phyloP scores from a whole-genome alignment of 192 early-diverging fungal genomes.

The Coemansia sp. region DNA sequence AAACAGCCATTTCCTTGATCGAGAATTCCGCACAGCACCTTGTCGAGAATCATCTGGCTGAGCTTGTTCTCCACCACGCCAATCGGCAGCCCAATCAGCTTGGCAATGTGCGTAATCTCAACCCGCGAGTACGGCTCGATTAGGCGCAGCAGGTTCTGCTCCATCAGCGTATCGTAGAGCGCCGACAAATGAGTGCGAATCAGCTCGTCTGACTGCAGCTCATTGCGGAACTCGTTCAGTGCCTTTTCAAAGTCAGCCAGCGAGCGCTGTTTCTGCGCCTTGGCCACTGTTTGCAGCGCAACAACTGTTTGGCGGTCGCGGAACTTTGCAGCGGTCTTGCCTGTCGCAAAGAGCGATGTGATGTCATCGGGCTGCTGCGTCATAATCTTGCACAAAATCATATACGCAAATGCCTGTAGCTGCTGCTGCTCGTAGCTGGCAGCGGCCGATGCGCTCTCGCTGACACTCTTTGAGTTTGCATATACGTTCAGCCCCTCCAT shows the following conservation, averaged over 20 bases:
- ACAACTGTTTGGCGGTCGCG: constrained; percentile 80
- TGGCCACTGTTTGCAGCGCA: constrained; percentile 92
- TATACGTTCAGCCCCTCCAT: constrained; percentile 83
- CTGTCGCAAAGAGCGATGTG: constrained; percentile 80
- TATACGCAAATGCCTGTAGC: constrained; percentile 92
- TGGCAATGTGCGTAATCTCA: constrained; percentile 93
- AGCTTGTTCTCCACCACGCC: constrained; percentile 95
- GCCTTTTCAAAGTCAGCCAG: constrained; percentile 94
- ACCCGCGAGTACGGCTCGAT: constrained; percentile 98
- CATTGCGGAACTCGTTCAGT: constrained; percentile 79
- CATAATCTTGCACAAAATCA: constrained; percentile 99
- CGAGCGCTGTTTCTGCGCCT: constrained; percentile 96
- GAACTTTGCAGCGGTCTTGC: constrained; percentile 88
- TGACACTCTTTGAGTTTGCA: constrained; percentile 32
- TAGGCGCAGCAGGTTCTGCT: constrained; percentile 94
- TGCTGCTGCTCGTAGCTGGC: constrained; percentile 61
- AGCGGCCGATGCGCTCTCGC: constrained; percentile 1
- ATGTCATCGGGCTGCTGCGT: constrained; percentile 97
- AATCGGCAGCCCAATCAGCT: constrained; percentile 89
- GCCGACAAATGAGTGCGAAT: constrained; percentile 89
- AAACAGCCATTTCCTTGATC: constrained; percentile 97
- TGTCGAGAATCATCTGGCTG: constrained; percentile 99
- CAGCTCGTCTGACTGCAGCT: constrained; percentile 90
- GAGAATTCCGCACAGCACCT: constrained; percentile 90
- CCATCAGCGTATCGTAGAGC: constrained; percentile 94